phyloP scores from a whole-genome alignment of 169 alveolate genomes.

The Eimeria tenella region DNA sequence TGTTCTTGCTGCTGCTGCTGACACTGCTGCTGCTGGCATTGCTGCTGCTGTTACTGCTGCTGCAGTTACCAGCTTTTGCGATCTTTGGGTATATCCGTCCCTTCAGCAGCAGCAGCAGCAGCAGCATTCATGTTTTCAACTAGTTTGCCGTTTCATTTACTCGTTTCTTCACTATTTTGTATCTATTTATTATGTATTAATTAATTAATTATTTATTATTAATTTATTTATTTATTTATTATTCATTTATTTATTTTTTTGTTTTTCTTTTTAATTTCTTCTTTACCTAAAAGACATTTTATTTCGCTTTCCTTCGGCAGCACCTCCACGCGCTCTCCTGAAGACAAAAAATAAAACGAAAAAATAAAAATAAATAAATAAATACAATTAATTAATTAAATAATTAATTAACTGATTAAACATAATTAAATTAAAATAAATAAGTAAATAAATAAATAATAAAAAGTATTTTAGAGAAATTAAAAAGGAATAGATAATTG shows the following conservation, averaged over 20 bases:
- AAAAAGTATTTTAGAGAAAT: not conserved
- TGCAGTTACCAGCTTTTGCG: not conserved
- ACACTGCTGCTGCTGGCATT: not conserved
- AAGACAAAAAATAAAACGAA: not conserved
- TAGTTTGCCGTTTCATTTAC: not conserved
- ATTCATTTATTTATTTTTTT: too few species aligned
- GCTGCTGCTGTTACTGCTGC: not conserved
- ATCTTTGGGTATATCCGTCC: not conserved
- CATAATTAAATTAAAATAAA: not conserved
- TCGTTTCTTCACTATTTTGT: not conserved
- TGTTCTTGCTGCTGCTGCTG: not conserved
- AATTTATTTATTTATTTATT: too few species aligned
- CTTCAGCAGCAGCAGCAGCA: conserved; percentile 21
- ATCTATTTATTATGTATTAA: too few species aligned
- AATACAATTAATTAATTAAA: not conserved
- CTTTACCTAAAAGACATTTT: conserved; percentile 2
- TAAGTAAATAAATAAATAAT: too few species aligned
- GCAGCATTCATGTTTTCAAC: not conserved
- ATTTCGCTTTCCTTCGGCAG: conserved; percentile 1
- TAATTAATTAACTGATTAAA: not conserved
- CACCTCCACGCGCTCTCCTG: conserved; percentile 22
- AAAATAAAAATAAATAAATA: not conserved
- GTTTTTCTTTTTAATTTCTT: not conserved
- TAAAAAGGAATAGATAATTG: not conserved
- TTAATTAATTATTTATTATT: too few species aligned